Conservation (phyloP, 202 grass and related monocot genomes). For the Alloteropsis angusta region DNA sequence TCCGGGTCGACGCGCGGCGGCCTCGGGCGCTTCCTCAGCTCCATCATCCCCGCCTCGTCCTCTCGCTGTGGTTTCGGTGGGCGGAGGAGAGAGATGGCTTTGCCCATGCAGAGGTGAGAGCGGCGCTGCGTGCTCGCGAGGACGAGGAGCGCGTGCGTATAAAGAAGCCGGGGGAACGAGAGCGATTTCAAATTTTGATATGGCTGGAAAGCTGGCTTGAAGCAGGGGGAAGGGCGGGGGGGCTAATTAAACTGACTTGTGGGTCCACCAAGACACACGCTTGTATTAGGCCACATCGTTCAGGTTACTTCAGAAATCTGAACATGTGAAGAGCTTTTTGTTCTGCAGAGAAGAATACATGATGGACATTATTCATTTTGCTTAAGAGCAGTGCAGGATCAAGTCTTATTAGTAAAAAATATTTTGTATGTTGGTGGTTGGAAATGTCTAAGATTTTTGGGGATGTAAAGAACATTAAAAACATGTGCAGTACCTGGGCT, state of each 20-base stretch:
- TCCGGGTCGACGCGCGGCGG: conserved; percentile 29
- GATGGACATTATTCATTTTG: not conserved
- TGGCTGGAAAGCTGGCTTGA: conserved; percentile 15
- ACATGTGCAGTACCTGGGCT: not conserved
- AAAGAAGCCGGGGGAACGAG: conserved; percentile 24
- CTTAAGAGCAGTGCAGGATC: not conserved
- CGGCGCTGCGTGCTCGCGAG: conserved; percentile 23
- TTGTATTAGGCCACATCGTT: no score
- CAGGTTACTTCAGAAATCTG: not conserved
- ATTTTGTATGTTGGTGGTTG: not conserved
- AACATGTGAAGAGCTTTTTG: not conserved
- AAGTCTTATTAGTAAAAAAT: not conserved
- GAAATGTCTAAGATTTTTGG: not conserved
- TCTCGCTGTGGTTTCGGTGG: not conserved
- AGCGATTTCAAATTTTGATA: conserved; percentile 57
- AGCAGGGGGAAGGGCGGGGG: not conserved
- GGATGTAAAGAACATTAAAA: not conserved
- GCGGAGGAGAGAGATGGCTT: conserved; percentile 41
- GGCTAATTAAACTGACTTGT: conserved; percentile 1
- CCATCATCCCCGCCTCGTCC: conserved; percentile 24
- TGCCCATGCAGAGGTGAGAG: conserved; percentile 40
- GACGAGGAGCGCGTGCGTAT: conserved; percentile 11
- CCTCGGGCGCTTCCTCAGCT: conserved; percentile 48
- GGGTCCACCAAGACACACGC: not conserved
- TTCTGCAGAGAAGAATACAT: conserved; percentile 8